Evolutionary conservation across 192 early-diverging fungal species (phyloP), one percentile per base, ranked within the genome.

Genomic region (Coemansia sp.): DNA sequence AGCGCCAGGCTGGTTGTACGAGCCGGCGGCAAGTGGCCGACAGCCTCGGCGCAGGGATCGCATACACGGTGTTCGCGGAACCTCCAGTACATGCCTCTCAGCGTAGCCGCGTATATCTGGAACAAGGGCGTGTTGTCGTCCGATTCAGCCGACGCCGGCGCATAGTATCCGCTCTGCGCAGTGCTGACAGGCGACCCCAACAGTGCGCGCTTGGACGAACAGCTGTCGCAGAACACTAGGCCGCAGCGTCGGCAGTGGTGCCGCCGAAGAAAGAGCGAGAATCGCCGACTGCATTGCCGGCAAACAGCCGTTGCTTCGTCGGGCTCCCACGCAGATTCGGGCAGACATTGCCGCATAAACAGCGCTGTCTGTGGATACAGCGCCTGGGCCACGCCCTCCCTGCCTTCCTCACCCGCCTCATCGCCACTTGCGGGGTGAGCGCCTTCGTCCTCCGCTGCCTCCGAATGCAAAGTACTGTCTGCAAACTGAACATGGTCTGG

Each of bases 171-270:
- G 41, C 44, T 48, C 50, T 69, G 65, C n/a, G 66, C 42, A 75
- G 68, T 41, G 75, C 71, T 76, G 1, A 65, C 81, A 46, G 62
- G 85, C 66, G 85, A 75, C 3, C 85, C 80, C 21, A 93, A 66
- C 42, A 76, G 81, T 6, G 85, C 70, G 34, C 89, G 85, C 34
- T 83, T 67, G 6, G 86, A 85, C 5, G 90, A 91, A 77, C 94
- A 97, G 19, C 70, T 77, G 69, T 92, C 92, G 75, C 95, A 97
- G 36, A 93, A 91, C 53, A 97, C 82, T 32, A 87, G 77, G 7
- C 95, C 95, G 86, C 95, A 97, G 27, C 92, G 91, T 53, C 95
- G 86, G 75, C 95, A 98, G 76, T 98, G 95, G 70, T 96, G 95
- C 59, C 94, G 86, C 58, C 95, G 78, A 39, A 91, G 61, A 59